phyloP scores from a whole-genome alignment of 495 filamentous ascomycete genomes.

The Hypoxylon cercidicola region DNA sequence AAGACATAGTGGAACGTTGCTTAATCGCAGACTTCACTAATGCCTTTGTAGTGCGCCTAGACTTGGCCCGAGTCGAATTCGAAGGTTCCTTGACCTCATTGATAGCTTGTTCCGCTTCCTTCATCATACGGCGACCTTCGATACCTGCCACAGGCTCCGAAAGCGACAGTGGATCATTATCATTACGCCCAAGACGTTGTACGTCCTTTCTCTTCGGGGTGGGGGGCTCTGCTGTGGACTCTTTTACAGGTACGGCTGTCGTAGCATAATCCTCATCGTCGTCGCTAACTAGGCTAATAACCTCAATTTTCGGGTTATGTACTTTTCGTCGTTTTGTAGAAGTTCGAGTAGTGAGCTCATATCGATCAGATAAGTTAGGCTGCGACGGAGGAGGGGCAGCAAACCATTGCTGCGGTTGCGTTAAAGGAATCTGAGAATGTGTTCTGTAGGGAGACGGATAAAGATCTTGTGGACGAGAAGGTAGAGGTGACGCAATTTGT shows the following conservation, averaged over 20 bases:
- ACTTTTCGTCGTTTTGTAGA: conserved; percentile 24
- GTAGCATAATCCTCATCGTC: conserved; percentile 11
- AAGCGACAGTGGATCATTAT: not conserved
- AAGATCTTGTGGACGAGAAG: not conserved
- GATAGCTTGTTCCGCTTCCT: not conserved
- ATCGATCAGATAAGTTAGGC: not conserved
- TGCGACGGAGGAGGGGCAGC: not conserved
- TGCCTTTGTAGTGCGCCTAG: conserved; percentile 12
- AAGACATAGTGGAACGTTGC: conserved; percentile 11
- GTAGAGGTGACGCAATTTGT: not conserved
- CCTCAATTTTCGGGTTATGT: not conserved
- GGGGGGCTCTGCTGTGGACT: too few species aligned
- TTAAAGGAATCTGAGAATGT: not conserved
- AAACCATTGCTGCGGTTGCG: not conserved
- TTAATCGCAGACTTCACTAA: conserved; percentile 9
- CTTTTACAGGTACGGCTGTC: not conserved
- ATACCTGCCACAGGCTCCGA: conserved; percentile 2
- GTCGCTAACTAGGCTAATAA: conserved; percentile 31
- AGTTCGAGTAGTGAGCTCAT: not conserved
- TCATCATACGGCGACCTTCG: not conserved
- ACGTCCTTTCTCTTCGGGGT: not conserved
- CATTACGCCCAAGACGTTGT: too few species aligned
- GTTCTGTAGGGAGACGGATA: not conserved
- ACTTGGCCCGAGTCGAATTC: not conserved
- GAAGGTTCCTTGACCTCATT: not conserved